Evolutionary conservation across 352 stramenopile species (phyloP), one percentile per base, ranked within the genome.

Genomic region (Phytophthora aleatoria): DNA sequence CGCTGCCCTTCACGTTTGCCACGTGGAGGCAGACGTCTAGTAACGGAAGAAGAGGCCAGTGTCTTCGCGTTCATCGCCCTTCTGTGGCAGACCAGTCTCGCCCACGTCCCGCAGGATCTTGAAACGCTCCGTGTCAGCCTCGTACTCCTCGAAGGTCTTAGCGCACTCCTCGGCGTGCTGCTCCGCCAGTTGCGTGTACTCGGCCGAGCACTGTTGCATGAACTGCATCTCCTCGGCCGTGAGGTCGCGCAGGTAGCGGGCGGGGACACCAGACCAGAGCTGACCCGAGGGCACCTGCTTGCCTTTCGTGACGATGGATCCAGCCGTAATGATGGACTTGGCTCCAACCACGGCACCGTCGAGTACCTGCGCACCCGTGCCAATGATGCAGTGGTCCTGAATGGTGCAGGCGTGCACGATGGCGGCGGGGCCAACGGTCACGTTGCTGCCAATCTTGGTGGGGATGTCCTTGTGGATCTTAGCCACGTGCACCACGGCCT

Each of bases 371-470:
- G 90, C 89, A 16, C 92, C 91, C n/a, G 90, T 96, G 57, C 94
- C 93, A 33, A 98, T 96, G 59, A 96, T 94, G 71, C 83, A 95
- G 58, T 97, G 75, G 78, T 98, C 89, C 67, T 97, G 75, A 57
- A 98, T 95, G 50, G 87, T 96, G 69, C 90, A 97, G 10, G 91
- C 91, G 76, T 97, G 92, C 56, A 98, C 80, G 57, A 96, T 95
- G 30, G 93, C 89, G 16, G 73, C 76, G 16, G 85, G 81, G 52
- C 92, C 93, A 51, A 98, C 85, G 16, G 84, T 95, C 58, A 98
- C 93, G 72, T 97, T 90, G 80, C 70, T 95, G 41, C 94, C 93
- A 63, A 98, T 97, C 53, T 87, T 88, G 36, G 91, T 97, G 36
- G 90, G 89, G 57, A 95, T 89, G 67, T 98, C 86, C 57, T 91